These are phyloP conservation scores for Linnemannia zychae DNA, from an alignment of 192 early-diverging fungal species.

Conservation along the genomic window DNA sequence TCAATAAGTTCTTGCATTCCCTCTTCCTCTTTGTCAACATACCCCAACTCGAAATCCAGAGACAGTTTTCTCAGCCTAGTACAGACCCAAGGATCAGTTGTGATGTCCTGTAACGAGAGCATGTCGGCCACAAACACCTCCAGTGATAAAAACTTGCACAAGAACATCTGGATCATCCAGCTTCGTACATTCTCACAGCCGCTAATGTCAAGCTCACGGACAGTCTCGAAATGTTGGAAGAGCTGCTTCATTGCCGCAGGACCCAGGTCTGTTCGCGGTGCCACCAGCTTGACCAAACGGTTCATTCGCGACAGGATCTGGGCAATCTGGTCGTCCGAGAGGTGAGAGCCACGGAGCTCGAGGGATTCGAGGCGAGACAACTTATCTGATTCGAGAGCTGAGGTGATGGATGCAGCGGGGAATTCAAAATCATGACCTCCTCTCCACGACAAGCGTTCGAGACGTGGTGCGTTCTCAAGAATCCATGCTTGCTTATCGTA, in stretches of 20 bases:
- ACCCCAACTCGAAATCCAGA: constrained; percentile 5
- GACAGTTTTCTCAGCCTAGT: not conserved
- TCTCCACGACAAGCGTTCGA: not conserved
- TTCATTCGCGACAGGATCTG: not conserved
- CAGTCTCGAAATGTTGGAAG: not conserved
- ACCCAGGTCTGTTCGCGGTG: not conserved
- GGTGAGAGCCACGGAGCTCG: not conserved
- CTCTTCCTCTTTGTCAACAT: constrained; percentile 4
- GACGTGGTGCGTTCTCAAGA: not conserved
- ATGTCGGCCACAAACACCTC: constrained; percentile 10
- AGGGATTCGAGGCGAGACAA: constrained; percentile 6
- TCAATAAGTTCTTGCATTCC: not conserved
- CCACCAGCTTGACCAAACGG: not conserved
- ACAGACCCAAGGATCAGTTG: not conserved
- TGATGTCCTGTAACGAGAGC: not conserved
- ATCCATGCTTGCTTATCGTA: not conserved
- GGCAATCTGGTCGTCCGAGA: not conserved
- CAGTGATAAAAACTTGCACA: not conserved
- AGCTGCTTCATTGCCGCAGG: not conserved
- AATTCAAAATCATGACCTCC: not conserved
- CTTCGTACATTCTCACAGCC: constrained; percentile 1
- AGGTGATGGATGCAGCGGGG: not conserved
- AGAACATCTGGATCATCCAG: not conserved
- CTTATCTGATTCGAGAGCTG: not conserved
- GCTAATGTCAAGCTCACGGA: not conserved